Evolutionary conservation across 192 early-diverging fungal genomes (phyloP), one percentile per base, ranked within the genome.

Genomic region (Linnemannia schmuckeri): DNA sequence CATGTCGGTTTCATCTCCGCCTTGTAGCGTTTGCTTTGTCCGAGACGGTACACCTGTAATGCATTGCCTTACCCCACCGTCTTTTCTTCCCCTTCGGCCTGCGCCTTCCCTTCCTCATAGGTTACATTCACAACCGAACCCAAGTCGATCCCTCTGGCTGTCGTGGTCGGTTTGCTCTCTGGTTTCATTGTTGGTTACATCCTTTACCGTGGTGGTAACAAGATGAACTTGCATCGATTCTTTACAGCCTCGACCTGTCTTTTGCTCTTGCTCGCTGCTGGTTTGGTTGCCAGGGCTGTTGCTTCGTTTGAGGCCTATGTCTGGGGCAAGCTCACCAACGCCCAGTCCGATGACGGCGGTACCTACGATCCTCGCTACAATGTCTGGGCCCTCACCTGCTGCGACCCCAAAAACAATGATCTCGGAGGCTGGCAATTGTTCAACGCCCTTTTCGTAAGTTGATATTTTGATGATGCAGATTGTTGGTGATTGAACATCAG

Each of bases 241-340:
- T 97, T 97, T 83, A 90, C 94, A 18, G 76, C 88, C 37, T 93
- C 94, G 12, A 95, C 96, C 4, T 88, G 89, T 69, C 70, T 97
- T 10, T 86, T 97, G 49, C 94, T 97, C 63, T 87, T 97, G 44
- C 91, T 98, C 46, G 93, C 95, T 76, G 95, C 96, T 24, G 97
- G 97, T 10, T 87, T 97, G 33, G 91, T 96, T 52, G 85, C 96
- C 15, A 94, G 90, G 69, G 81, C 89, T 42, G 91, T 94, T 55
- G 93, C 93, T 27, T 91, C 92, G 10, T 95, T 91, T 70, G 84
- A 86, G 47, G 1, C 55, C 9, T 77, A 81, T 41, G 57, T 54
- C 20, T 86, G 84, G 79, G 47, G 20, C 55, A 86, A 86, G 68
- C 46, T 57, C 20, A 86, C 75, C 10, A 47, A 81, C 54, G 78